These are phyloP conservation scores for Globisporangium uncinulatum DNA, from an alignment of 352 stramenopile genomes.

Conservation along the genomic window DNA sequence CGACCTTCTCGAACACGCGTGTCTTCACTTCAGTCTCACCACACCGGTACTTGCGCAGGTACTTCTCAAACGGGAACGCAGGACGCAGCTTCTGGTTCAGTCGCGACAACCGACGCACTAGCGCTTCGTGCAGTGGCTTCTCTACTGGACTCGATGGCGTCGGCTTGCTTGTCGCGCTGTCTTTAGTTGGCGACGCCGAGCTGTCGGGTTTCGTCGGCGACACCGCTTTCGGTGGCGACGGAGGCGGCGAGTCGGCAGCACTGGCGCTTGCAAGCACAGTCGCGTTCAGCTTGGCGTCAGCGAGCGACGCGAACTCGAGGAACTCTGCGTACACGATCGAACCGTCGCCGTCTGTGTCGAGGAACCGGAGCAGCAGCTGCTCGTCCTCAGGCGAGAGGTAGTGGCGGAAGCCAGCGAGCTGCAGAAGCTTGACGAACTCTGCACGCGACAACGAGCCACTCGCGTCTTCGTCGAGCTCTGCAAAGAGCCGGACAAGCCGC, in stretches of 20 bases:
- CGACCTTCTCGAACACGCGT: conserved; percentile 62
- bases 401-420: conserved; percentile 51
- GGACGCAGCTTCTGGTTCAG: conserved; percentile 42
- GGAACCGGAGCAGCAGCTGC: conserved; percentile 54
- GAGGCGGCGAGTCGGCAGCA: conserved; percentile 4
- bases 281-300: conserved; percentile 30
- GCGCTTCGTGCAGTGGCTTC: conserved; percentile 12
- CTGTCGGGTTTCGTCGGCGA: conserved; percentile 3
- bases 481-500: conserved; percentile 41
- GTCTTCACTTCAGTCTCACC: conserved; percentile 42
- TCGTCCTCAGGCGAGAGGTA: conserved; percentile 64
- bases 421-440: conserved; percentile 64
- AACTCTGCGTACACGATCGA: conserved; percentile 63
- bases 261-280: background rate
- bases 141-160: conserved; percentile 1
- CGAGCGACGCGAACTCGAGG: conserved; percentile 50
- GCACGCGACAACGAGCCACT: conserved; percentile 50
- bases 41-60: conserved; percentile 62
- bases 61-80: conserved; percentile 69
- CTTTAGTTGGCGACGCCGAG: conserved; percentile 7
- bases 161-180: conserved; percentile 7
- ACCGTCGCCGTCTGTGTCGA: conserved; percentile 60
- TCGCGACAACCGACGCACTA: conserved; percentile 33
- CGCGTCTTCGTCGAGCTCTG: conserved; percentile 43
- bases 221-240: conserved; percentile 11